Evolutionary conservation across 2,329 filamentous ascomycete species (phyloP).

Genomic region (Hirsutella minnesotensis): DNA sequence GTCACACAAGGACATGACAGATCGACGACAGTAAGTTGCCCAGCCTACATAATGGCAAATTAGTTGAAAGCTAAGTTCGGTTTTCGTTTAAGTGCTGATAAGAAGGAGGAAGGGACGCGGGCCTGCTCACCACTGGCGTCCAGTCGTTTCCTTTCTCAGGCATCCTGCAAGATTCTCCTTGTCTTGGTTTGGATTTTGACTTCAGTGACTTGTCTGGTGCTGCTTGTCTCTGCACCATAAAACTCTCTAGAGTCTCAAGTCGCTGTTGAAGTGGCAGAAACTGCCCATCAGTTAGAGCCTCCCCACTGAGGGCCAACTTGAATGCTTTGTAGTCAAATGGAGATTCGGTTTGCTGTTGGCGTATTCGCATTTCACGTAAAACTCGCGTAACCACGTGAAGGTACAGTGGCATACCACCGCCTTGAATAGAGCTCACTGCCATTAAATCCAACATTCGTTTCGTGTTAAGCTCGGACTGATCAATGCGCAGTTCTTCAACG

Average conservation of each 20-base stretch:
- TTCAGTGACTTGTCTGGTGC: slow-evolving; percentile 1
- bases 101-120: slow-evolving; percentile 5
- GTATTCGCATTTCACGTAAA: slow-evolving; percentile 40
- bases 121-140: too few species aligned
- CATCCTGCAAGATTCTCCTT: too few species aligned
- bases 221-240: slow-evolving; percentile 25
- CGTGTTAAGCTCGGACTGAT: slow-evolving; percentile 40
- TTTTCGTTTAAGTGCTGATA: too few species aligned
- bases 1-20: slow-evolving; percentile 62
- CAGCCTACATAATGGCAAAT: too few species aligned
- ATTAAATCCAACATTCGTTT: slow-evolving; percentile 48
- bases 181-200: background rate
- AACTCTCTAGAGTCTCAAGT: slow-evolving; percentile 40
- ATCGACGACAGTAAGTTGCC: slow-evolving; percentile 40
- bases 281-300: slow-evolving; percentile 36
- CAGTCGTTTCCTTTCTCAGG: slow-evolving; percentile 9
- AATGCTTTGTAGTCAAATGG: slow-evolving; percentile 42
- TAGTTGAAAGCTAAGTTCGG: too few species aligned
- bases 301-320: slow-evolving; percentile 15
- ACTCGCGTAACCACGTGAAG: slow-evolving; percentile 42
- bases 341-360: slow-evolving; percentile 22
- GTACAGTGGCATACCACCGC: slow-evolving; percentile 45
- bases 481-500: slow-evolving; percentile 38
- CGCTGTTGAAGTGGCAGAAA: slow-evolving; percentile 32
- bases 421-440: slow-evolving; percentile 29